Conservation (phyloP, 208 protist species). For the Naegleria gruberi region DNA sequence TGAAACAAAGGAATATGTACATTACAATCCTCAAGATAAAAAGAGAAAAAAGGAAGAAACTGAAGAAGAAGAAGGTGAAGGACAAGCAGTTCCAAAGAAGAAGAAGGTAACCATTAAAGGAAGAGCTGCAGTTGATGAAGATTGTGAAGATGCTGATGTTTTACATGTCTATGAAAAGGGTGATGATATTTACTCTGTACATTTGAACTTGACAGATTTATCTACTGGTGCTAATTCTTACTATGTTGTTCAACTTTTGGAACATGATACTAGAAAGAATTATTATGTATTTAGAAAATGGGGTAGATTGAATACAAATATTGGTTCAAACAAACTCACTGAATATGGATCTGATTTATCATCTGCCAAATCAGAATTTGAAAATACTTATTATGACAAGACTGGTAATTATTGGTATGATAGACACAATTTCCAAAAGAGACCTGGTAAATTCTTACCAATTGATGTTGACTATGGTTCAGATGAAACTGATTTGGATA, state of each 20-base stretch:
- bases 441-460: conserved; percentile 53
- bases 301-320: conserved; percentile 48
- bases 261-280: conserved; percentile 41
- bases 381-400: conserved; percentile 51
- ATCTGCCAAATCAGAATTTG: conserved; percentile 43
- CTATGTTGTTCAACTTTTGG: conserved; percentile 67
- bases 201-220: conserved; percentile 66
- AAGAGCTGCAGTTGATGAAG: conserved; percentile 17
- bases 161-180: conserved; percentile 13
- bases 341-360: neutral
- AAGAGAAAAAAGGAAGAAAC: neutral
- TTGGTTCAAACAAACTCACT: neutral
- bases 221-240: conserved; percentile 65
- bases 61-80: neutral
- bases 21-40: neutral
- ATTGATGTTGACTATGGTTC: conserved; percentile 64
- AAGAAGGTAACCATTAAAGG: conserved; percentile 26
- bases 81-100: neutral
- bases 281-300: conserved; percentile 63
- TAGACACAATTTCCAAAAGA: conserved; percentile 48
- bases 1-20: neutral
- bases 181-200: conserved; percentile 22
- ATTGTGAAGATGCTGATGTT: neutral
- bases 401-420: conserved; percentile 53
- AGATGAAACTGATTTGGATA: conserved; percentile 21